phyloP scores from a whole-genome alignment of 2,329 filamentous ascomycete species.

The Escovopsis sp. region DNA sequence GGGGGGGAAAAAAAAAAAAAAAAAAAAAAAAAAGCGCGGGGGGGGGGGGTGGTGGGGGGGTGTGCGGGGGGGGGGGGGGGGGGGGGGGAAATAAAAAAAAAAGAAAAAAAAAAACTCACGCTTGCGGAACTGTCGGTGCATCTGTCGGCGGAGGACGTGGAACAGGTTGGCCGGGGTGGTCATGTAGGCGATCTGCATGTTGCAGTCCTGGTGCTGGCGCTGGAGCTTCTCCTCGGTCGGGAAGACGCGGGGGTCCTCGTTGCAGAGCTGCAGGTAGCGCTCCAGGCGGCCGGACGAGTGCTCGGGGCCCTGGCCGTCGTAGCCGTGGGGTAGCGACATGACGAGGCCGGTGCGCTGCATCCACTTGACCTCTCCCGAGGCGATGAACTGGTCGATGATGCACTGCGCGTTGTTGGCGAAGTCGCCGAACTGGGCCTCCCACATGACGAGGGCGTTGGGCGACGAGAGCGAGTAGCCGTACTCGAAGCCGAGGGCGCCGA shows the following conservation, averaged over 20 bases:
- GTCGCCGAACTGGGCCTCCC: constrained; percentile 99
- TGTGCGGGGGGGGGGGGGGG: too few relatives aligned
- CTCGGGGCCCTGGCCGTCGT: constrained; percentile 95
- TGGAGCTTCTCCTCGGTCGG: constrained; percentile 78
- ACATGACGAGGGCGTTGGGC: constrained; percentile 94
- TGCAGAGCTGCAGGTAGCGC: constrained; percentile 91
- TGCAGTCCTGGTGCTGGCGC: constrained; percentile 97
- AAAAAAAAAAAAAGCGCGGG: too few relatives aligned
- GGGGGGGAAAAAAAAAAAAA: neutral
- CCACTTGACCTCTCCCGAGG: constrained; percentile 97
- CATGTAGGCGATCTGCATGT: constrained; percentile 97
- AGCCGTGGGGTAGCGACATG: constrained; percentile 92
- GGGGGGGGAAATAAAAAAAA: too few relatives aligned
- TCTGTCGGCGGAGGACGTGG: constrained; percentile 90
- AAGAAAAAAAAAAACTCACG: too few relatives aligned
- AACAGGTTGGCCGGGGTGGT: constrained; percentile 94
- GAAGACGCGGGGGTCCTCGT: constrained; percentile 92
- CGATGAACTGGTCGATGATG: constrained; percentile 97
- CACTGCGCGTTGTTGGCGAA: constrained; percentile 99
- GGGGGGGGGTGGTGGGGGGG: too few relatives aligned
- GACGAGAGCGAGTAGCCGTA: constrained; percentile 97
- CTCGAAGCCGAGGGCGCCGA: constrained; percentile 78
- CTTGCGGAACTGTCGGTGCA: constrained; percentile 99
- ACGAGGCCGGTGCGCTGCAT: constrained; percentile 94
- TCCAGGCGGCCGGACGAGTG: constrained; percentile 96